Evolutionary conservation across 768 basidiomycete species (phyloP).

Genomic region (Pisolithus microcarpus): DNA sequence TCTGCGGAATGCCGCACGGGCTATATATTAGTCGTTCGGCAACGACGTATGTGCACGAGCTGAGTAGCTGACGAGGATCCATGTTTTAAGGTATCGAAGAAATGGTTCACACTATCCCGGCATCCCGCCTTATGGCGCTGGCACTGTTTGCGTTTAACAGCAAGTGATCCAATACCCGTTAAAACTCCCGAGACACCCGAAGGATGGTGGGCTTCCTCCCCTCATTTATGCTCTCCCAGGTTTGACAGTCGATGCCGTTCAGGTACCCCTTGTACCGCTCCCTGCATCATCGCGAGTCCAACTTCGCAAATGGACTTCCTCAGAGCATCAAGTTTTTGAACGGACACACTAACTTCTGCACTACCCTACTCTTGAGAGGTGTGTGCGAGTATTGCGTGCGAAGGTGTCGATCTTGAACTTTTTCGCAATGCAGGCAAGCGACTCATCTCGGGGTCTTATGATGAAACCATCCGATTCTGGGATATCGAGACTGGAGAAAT

Average conservation of each 20-base stretch:
- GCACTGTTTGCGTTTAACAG: slow-evolving; percentile 67
- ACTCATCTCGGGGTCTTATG: slow-evolving; percentile 84
- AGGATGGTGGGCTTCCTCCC: slow-evolving; percentile 53
- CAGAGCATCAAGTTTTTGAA: slow-evolving; percentile 72
- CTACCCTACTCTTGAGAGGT: slow-evolving; percentile 64
- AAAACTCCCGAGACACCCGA: slow-evolving; percentile 55
- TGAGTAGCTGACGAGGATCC: slow-evolving; percentile 1
- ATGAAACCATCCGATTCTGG: slow-evolving; percentile 92
- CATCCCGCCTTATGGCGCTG: slow-evolving; percentile 72
- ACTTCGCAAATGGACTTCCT: slow-evolving; percentile 69
- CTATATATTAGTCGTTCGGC: neutral
- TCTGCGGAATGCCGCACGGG: too few species aligned
- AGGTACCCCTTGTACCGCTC: slow-evolving; percentile 71
- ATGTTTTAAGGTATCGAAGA: slow-evolving; percentile 33
- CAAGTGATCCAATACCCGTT: slow-evolving; percentile 62
- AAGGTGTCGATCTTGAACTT: neutral
- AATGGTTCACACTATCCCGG: slow-evolving; percentile 34
- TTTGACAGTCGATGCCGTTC: neutral
- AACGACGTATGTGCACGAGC: neutral
- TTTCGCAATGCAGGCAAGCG: slow-evolving; percentile 44
- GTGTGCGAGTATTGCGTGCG: slow-evolving; percentile 1
- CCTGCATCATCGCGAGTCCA: slow-evolving; percentile 81
- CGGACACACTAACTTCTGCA: slow-evolving; percentile 86
- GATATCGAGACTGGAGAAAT: slow-evolving; percentile 61
- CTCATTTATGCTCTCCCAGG: neutral